A percentile compares a stretch with the other conserved stretches of the same genome.
Conservation (phyloP, 441 rosid genomes). For the Francoa sonchifolia region DNA sequence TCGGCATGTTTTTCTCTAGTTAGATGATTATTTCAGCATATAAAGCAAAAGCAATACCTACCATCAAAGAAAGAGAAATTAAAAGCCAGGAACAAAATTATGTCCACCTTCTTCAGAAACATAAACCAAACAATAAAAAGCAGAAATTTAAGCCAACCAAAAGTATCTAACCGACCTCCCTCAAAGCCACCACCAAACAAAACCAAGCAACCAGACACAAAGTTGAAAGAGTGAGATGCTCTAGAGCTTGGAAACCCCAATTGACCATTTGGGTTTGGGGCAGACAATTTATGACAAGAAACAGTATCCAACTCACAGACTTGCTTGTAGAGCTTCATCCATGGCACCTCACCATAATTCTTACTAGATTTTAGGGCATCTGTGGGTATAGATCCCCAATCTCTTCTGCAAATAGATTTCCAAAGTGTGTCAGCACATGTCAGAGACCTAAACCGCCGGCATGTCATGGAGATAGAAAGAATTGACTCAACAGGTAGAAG, state of each 20-base stretch:
- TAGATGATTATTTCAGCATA: too few species aligned
- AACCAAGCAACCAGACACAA: conserved; percentile 70
- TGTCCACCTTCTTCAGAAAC: too few species aligned
- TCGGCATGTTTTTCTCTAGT: too few species aligned
- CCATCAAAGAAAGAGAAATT: conserved; percentile 1
- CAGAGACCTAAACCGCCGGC: conserved; percentile 47
- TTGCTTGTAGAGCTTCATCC: conserved; percentile 57
- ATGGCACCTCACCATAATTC: conserved; percentile 22
- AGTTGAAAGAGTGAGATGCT: conserved; percentile 90
- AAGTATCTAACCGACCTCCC: conserved; percentile 51
- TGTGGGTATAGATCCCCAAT: conserved; percentile 50
- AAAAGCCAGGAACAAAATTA: neutral
- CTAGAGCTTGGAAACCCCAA: conserved; percentile 48
- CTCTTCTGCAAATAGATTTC: conserved; percentile 61
- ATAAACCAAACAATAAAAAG: neutral
- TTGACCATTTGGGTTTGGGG: conserved; percentile 22
- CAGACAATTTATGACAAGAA: conserved; percentile 37
- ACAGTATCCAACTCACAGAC: conserved; percentile 47
- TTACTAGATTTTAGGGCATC: conserved; percentile 36
- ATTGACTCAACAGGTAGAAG: conserved; percentile 66
- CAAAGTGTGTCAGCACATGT: conserved; percentile 49
- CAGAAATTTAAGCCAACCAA: neutral
- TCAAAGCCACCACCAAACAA: conserved; percentile 90
- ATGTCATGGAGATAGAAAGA: conserved; percentile 55
- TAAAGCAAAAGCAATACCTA: too few species aligned